phyloP scores from a whole-genome alignment of 805 yeast species.

The Ogataea corticis region DNA sequence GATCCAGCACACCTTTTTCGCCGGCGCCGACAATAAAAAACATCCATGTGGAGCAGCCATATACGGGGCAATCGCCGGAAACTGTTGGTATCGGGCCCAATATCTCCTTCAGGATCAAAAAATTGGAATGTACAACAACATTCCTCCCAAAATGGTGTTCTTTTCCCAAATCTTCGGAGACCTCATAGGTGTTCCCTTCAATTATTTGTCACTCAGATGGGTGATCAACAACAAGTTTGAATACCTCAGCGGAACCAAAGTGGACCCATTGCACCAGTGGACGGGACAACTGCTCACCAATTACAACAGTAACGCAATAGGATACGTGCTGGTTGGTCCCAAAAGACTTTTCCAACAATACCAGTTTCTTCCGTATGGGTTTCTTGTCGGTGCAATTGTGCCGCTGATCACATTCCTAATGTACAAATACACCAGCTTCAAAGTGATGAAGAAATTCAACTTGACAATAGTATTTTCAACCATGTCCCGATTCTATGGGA shows the following conservation, averaged over 20 bases:
- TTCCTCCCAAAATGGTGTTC: constrained; percentile 53
- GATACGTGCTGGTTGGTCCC: constrained; percentile 53
- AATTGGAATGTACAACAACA: constrained; percentile 53
- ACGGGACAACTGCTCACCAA: constrained; percentile 46
- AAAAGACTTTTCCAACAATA: constrained; percentile 43
- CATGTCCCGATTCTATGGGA: constrained; percentile 50
- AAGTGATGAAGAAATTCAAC: constrained; percentile 37
- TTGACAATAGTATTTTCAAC: constrained; percentile 50
- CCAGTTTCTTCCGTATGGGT: constrained; percentile 46
- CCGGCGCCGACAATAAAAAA: constrained; percentile 12
- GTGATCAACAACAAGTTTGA: constrained; percentile 40
- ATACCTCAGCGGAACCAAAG: constrained; percentile 30
- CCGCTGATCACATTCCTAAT: constrained; percentile 37
- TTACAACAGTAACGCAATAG: constrained; percentile 50
- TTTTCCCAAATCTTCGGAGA: constrained; percentile 54
- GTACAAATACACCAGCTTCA: constrained; percentile 22
- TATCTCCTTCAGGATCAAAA: constrained; percentile 41
- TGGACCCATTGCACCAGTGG: constrained; percentile 53
- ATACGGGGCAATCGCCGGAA: constrained; percentile 54
- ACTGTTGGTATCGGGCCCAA: constrained; percentile 55
- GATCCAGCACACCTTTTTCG: constrained; percentile 36
- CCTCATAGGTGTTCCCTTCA: constrained; percentile 52
- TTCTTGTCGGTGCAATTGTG: constrained; percentile 39
- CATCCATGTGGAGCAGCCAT: constrained; percentile 52
- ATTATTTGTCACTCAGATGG: constrained; percentile 51